These are phyloP conservation scores for Arthrobotrys sinensis DNA, from an alignment of 2,329 filamentous ascomycete species.

Conservation along the genomic window DNA sequence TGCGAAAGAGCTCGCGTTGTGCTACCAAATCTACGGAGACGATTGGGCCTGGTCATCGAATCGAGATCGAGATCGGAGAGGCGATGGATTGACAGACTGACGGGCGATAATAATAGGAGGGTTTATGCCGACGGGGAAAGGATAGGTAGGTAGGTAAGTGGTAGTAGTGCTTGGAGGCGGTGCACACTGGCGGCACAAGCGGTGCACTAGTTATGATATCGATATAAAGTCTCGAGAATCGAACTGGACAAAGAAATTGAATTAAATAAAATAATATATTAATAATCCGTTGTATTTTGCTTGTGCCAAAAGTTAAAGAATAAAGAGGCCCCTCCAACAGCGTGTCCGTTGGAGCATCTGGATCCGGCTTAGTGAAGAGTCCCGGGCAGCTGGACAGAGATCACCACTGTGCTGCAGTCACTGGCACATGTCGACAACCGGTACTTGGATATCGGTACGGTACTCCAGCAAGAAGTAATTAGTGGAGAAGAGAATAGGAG, in stretches of 20 bases:
- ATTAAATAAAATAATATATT: not conserved
- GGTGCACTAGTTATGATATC: no score
- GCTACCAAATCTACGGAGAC: constrained; percentile 22
- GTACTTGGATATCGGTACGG: not conserved
- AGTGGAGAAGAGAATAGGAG: not conserved
- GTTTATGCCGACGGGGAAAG: constrained; percentile 7
- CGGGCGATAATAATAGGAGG: not conserved
- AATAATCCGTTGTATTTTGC: not conserved
- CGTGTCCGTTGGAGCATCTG: constrained; percentile 4
- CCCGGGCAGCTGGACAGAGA: not conserved
- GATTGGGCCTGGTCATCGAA: constrained; percentile 47
- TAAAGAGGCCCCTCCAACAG: not conserved
- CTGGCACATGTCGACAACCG: no score
- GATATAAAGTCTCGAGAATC: no score
- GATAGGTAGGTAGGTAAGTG: not conserved
- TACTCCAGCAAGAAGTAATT: not conserved
- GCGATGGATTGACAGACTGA: not conserved
- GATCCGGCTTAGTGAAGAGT: constrained; percentile 1
- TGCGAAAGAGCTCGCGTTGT: constrained; percentile 57
- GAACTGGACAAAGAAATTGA: not conserved
- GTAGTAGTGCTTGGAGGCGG: not conserved
- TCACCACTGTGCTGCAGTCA: no score
- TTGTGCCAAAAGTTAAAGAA: not conserved
- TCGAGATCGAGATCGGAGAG: constrained; percentile 31
- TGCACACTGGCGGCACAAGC: no score